Conservation (phyloP, 345 rosid genomes). For the Salix arbutifolia region DNA sequence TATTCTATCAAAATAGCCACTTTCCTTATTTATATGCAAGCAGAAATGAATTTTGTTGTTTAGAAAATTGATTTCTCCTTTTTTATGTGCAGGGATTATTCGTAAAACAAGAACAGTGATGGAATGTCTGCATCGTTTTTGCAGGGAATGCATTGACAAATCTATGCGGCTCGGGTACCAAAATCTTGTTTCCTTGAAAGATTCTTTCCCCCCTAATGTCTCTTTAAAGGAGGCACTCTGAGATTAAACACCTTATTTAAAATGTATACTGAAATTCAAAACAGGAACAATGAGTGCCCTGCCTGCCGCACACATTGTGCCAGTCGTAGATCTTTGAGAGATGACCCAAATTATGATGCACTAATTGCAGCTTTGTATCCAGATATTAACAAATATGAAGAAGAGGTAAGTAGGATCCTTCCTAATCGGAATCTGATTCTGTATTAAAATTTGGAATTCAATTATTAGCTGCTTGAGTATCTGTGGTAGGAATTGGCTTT, state of each 20-base stretch:
- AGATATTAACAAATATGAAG: constrained; percentile 61
- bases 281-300: constrained; percentile 82
- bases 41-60: not conserved
- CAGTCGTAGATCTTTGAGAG: constrained; percentile 79
- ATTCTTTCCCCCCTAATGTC: not conserved
- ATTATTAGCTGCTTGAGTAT: constrained; percentile 1
- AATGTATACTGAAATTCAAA: constrained; percentile 20
- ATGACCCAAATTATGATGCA: constrained; percentile 76
- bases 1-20: not conserved
- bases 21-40: not conserved
- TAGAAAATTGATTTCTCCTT: constrained; percentile 2
- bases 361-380: constrained; percentile 66
- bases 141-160: constrained; percentile 82
- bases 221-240: not conserved
- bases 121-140: constrained; percentile 86
- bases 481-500: constrained; percentile 48
- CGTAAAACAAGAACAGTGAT: constrained; percentile 81
- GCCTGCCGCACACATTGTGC: constrained; percentile 85
- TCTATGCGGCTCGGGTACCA: constrained; percentile 78
- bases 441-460: constrained; percentile 2
- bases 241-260: not conserved
- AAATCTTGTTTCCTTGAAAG: constrained; percentile 7
- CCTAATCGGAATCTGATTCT: constrained; percentile 9
- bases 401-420: constrained; percentile 44
- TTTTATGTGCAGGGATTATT: constrained; percentile 52